Evolutionary conservation across 1,284 basidiomycete species (phyloP).

Genomic region (Ceratobasidium sp.): DNA sequence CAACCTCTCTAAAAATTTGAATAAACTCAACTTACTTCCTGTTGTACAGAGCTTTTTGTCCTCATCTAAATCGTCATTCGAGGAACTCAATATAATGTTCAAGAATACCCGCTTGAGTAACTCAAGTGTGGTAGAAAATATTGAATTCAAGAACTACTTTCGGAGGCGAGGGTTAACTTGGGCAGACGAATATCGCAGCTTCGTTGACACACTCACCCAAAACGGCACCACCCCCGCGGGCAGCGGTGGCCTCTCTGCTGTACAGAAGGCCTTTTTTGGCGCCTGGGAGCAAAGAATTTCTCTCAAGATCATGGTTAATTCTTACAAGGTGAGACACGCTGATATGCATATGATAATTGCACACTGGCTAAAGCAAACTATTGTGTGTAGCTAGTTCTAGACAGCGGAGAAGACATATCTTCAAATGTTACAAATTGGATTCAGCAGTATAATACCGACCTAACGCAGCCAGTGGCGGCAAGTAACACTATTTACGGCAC

Average conservation of each 20-base stretch:
- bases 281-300: slow-evolving; percentile 15
- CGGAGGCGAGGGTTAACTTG: slow-evolving; percentile 6
- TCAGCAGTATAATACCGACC: slow-evolving; percentile 15
- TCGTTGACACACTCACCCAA: slow-evolving; percentile 8
- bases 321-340: slow-evolving; percentile 7
- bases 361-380: no score
- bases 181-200: slow-evolving; percentile 14
- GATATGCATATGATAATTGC: no score
- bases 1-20: no score
- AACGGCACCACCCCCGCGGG: not conserved
- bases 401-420: no score
- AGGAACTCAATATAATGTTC: not conserved
- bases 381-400: not conserved
- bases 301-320: slow-evolving; percentile 9
- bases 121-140: not conserved
- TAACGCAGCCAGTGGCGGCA: slow-evolving; percentile 6
- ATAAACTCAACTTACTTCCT: no score
- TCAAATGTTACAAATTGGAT: slow-evolving; percentile 7
- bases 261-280: slow-evolving; percentile 6
- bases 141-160: slow-evolving; percentile 1
- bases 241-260: not conserved
- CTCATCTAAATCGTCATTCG: not conserved
- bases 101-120: not conserved
- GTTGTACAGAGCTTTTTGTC: slow-evolving; percentile 12
- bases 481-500: not conserved